These are phyloP conservation scores for Penicillium griseofulvum DNA, from an alignment of 2,329 filamentous ascomycete species.

Conservation along the genomic window DNA sequence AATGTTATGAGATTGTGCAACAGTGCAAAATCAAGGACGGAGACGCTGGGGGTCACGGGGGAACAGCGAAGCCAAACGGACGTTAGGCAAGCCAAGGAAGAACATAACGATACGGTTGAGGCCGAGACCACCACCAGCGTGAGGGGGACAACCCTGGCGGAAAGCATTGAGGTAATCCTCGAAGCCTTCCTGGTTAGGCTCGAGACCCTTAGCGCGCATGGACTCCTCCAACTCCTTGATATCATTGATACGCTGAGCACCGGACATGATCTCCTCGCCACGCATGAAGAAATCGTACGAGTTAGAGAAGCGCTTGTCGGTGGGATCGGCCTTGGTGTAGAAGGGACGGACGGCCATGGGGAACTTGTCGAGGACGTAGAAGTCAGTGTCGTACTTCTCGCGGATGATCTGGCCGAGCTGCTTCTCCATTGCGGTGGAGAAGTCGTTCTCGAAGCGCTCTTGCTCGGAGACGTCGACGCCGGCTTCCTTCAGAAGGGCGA, in stretches of 20 bases:
- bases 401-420: conserved; percentile 83
- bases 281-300: conserved; percentile 71
- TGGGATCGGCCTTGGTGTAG: conserved; percentile 79
- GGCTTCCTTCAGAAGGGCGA: conserved; percentile 48
- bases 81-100: conserved; percentile 64
- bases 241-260: conserved; percentile 65
- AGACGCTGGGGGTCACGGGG: conserved; percentile 61
- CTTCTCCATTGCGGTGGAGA: conserved; percentile 52
- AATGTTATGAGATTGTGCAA: not conserved
- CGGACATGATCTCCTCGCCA: conserved; percentile 66
- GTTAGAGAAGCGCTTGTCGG: conserved; percentile 64
- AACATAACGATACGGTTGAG: conserved; percentile 66
- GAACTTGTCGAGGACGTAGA: conserved; percentile 97
- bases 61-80: conserved; percentile 61
- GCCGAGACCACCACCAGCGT: conserved; percentile 64
- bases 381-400: conserved; percentile 89
- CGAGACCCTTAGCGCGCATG: conserved; percentile 59
- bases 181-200: conserved; percentile 59
- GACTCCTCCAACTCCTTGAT: conserved; percentile 57
- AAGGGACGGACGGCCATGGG: conserved; percentile 84
- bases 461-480: conserved; percentile 51
- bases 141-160: conserved; percentile 62
- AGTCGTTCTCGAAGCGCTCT: conserved; percentile 48
- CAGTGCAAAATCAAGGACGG: conserved; percentile 36
- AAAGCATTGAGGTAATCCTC: conserved; percentile 65